Base-by-base conservation (phyloP, 2,329 filamentous ascomycete species). In the Teratosphaeria zuluensis region DNA sequence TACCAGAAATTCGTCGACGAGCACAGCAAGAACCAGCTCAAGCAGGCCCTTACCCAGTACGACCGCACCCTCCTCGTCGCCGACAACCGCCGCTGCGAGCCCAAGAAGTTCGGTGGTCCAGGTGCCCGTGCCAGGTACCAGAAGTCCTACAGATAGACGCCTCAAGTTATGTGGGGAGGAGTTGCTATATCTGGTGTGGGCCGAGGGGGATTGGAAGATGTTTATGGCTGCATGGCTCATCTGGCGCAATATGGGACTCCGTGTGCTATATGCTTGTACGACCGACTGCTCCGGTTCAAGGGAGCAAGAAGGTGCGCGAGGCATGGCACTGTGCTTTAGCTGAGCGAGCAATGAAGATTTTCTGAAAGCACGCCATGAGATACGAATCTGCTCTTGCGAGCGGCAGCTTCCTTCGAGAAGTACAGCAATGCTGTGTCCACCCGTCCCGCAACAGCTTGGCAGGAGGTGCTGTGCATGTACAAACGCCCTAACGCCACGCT, bases 1-100 rank as follows among this genome's bases (percentile, higher is more conserved):
- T 97, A 96, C 89, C 92, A 96, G 84, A 96, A 99, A 86, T 99
- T 87, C 83, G 90, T 97, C 80, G 94, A 99, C 77, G 94, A 99
- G 89, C 92, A 97, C 89, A 90, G 89, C 83, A 99, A 99, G 89
- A 96, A 97, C 87, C 84, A 91, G 81, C 86, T 99, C 76, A 99
- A 97, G 90, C 88, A 92, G 81, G 89, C 90, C 70, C 87, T 99
- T 71, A 89, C 92, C 75, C 86, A 91, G 78, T 99, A 92, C 84
- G 91, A 96, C 84, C 87, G 92, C 76, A 95, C 91, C 77, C 88
- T 99, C 70, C 89, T 99, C 75, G 94, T 99, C 74, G 94, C 94
- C 80, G 94, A 99, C 81, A 96, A 96, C 88, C 89, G 94, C 80
- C 90, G 94, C 73, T 94, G 90, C 80, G 94, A 99, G 86, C 92